A percentile compares a stretch with the other conserved stretches of the same genome.
Evolutionary conservation across 495 filamentous ascomycete species (phyloP).

Genomic region (Penicillium paxilli): DNA sequence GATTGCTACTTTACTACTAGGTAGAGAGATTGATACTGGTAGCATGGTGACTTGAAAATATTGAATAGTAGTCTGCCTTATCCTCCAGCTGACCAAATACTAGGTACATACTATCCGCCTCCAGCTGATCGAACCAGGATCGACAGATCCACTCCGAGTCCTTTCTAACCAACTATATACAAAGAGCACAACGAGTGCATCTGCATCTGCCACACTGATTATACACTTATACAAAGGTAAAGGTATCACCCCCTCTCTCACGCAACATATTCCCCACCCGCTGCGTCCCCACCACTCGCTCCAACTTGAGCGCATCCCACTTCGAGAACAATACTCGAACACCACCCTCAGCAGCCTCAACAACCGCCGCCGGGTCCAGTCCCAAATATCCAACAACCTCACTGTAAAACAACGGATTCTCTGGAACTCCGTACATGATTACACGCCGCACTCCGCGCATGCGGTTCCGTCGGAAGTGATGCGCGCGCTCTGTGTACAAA

Average conservation of each 20-base stretch:
- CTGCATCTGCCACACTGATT: background rate
- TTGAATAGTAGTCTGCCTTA: too few relatives aligned
- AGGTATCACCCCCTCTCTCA: conserved; percentile 82
- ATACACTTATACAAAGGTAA: conserved; percentile 52
- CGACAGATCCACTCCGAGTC: too few relatives aligned
- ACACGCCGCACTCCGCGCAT: conserved; percentile 77
- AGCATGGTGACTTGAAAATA: too few relatives aligned
- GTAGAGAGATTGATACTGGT: too few relatives aligned
- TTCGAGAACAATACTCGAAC: conserved; percentile 78
- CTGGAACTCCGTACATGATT: conserved; percentile 83
- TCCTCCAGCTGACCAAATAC: too few relatives aligned
- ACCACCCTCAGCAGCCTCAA: conserved; percentile 41
- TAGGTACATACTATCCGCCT: too few relatives aligned
- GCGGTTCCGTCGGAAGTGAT: conserved; percentile 87
- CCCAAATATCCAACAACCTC: conserved; percentile 78
- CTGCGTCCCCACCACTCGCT: conserved; percentile 80
- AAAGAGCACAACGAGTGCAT: too few relatives aligned
- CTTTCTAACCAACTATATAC: background rate
- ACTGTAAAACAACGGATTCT: conserved; percentile 85
- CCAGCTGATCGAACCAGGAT: too few relatives aligned
- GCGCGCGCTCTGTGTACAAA: conserved; percentile 88
- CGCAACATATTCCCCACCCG: conserved; percentile 69
- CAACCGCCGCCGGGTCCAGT: conserved; percentile 35
- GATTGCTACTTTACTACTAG: too few relatives aligned
- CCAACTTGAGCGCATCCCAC: conserved; percentile 85